Percentiles rank a stretch among this genome's conserved stretches.
Conservation (phyloP, 495 filamentous ascomycete species). For the Apodospora peruviana region DNA sequence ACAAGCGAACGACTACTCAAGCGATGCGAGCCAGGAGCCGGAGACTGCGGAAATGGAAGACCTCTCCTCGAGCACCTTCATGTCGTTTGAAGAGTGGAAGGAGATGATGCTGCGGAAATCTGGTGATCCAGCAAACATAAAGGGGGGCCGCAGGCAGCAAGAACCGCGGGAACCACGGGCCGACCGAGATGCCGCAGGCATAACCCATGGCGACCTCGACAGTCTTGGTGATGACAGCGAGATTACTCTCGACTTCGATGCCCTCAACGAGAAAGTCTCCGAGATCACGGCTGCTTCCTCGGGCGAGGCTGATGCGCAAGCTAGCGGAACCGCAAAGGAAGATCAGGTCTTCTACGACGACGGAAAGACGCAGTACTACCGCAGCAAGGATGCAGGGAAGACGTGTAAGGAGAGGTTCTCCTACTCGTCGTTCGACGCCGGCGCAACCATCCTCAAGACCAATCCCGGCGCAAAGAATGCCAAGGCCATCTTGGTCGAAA, state of each 20-base stretch:
- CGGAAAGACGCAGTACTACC: conserved; percentile 46
- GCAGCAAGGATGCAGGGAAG: conserved; percentile 87
- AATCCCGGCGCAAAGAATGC: conserved; percentile 77
- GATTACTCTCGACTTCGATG: conserved; percentile 84
- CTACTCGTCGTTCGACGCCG: conserved; percentile 94
- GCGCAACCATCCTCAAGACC: conserved; percentile 87
- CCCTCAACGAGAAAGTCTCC: conserved; percentile 40
- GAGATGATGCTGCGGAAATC: conserved; percentile 83
- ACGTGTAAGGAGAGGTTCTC: conserved; percentile 90
- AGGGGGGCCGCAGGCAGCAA: conserved; percentile 36
- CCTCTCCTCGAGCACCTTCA: conserved; percentile 78
- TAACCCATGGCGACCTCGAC: conserved; percentile 30
- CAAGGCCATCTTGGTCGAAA: conserved; percentile 84
- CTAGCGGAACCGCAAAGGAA: conserved; percentile 29
- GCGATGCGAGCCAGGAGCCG: neutral
- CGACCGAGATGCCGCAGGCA: conserved; percentile 22
- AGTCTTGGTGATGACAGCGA: conserved; percentile 79
- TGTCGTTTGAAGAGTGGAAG: conserved; percentile 99
- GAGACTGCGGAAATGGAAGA: conserved; percentile 33
- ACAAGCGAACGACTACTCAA: no score
- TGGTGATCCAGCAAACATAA: conserved; percentile 72
- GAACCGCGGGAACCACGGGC: conserved; percentile 9
- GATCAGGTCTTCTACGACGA: conserved; percentile 41
- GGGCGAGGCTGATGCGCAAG: conserved; percentile 24
- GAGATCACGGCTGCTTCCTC: conserved; percentile 25